Conservation (phyloP, 2,329 filamentous ascomycete genomes). For the Trichoderma sp. region DNA sequence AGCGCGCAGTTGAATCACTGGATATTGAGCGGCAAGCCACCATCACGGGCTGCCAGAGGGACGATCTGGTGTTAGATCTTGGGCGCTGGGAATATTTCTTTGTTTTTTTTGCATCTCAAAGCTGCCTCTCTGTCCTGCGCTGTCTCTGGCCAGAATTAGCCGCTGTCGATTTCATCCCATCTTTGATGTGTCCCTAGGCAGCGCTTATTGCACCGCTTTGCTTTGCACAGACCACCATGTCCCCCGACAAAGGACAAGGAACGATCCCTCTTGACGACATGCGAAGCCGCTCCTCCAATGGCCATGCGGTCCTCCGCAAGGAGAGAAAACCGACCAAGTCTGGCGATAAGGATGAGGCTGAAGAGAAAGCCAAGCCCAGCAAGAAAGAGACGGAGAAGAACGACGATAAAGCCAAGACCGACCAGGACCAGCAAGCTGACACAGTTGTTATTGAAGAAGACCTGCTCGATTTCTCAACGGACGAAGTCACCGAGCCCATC, state of each 20-base stretch:
- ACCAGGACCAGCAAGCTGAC: not conserved
- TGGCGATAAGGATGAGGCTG: not conserved
- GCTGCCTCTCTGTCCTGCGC: not conserved
- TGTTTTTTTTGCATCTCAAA: not conserved
- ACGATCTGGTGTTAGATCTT: not conserved
- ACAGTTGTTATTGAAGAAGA: slow-evolving; percentile 1
- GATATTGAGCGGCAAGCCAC: not conserved
- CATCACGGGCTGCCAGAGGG: not conserved
- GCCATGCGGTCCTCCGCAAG: slow-evolving; percentile 20
- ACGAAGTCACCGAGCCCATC: slow-evolving; percentile 3
- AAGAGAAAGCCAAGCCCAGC: not conserved
- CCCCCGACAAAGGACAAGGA: slow-evolving; percentile 18
- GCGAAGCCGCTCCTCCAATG: slow-evolving; percentile 21
- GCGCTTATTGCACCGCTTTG: not conserved
- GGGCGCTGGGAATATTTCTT: not conserved
- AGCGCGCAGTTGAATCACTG: not conserved
- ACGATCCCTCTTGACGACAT: slow-evolving; percentile 22
- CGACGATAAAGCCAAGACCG: not conserved
- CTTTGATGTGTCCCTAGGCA: not conserved
- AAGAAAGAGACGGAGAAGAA: not conserved
- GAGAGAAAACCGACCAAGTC: slow-evolving; percentile 13
- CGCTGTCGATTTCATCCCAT: not conserved
- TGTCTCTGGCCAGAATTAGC: not conserved
- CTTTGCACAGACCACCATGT: slow-evolving; percentile 17
- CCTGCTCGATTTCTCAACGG: slow-evolving; percentile 12